A percentile compares a stretch with the other conserved stretches of the same genome.
Conservation (phyloP, 1,284 basidiomycete genomes). For the Boletellus deceptivus region DNA sequence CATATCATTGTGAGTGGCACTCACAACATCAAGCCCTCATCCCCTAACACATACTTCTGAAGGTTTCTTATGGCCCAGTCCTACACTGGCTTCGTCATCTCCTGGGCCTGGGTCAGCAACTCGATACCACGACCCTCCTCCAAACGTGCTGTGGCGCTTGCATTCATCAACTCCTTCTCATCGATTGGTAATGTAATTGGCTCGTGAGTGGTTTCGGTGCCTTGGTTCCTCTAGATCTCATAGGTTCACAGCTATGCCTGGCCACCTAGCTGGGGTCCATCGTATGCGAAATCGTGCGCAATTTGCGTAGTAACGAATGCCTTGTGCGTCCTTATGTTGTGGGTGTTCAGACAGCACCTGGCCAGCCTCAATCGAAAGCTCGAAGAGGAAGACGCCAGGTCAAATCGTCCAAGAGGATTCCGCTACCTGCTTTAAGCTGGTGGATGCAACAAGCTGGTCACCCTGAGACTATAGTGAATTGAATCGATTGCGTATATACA, state of each 20-base stretch:
- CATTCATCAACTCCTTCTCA: constrained; percentile 71
- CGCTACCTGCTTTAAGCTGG: constrained; percentile 41
- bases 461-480: not conserved
- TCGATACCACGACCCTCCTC: constrained; percentile 64
- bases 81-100: constrained; percentile 67
- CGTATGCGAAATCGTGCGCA: constrained; percentile 38
- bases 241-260: constrained; percentile 40
- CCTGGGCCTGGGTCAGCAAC: constrained; percentile 71
- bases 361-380: constrained; percentile 41
- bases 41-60: not conserved
- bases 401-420: constrained; percentile 44
- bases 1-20: constrained; percentile 56
- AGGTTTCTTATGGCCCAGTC: constrained; percentile 78
- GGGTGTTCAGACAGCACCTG: constrained; percentile 53
- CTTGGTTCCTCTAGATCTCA: not conserved
- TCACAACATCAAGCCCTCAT: not conserved
- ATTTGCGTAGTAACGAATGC: constrained; percentile 53
- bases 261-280: constrained; percentile 40
- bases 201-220: constrained; percentile 50
- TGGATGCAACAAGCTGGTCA: not conserved
- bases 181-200: constrained; percentile 74
- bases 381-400: constrained; percentile 43
- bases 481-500: not conserved
- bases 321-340: constrained; percentile 52
- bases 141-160: constrained; percentile 77